A percentile compares a stretch with the other conserved stretches of the same genome.
Conservation (phyloP, 2,329 filamentous ascomycete genomes). For the Ophiostoma pallidulum region DNA sequence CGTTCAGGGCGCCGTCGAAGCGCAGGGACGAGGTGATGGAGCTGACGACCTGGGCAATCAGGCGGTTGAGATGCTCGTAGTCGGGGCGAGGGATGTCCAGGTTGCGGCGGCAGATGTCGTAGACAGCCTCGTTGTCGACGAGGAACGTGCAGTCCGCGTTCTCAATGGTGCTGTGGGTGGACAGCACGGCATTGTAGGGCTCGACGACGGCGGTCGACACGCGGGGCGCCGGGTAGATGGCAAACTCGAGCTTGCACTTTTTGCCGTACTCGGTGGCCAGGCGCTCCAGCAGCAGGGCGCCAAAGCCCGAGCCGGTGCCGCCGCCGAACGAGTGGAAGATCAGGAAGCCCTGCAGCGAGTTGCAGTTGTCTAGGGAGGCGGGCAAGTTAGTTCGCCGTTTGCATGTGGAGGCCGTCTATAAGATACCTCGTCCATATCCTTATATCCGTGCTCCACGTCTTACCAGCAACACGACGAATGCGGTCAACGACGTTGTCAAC, state of each 20-base stretch:
- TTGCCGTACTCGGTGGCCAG: conserved; percentile 66
- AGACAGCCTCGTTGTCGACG: conserved; percentile 66
- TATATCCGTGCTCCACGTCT: too few relatives aligned
- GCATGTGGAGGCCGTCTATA: conserved; percentile 8
- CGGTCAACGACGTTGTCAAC: conserved; percentile 61
- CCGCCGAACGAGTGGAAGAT: conserved; percentile 69
- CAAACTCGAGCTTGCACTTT: conserved; percentile 69
- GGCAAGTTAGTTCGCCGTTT: conserved; percentile 12
- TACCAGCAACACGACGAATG: conserved; percentile 60
- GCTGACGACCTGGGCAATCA: conserved; percentile 66
- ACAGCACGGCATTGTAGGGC: conserved; percentile 65
- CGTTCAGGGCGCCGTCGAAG: conserved; percentile 63
- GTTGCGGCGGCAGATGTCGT: conserved; percentile 65
- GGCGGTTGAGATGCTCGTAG: conserved; percentile 62
- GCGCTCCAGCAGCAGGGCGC: conserved; percentile 61
- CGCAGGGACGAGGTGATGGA: conserved; percentile 65
- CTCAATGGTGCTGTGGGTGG: conserved; percentile 67
- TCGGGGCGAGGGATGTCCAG: conserved; percentile 59
- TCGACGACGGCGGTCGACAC: conserved; percentile 63
- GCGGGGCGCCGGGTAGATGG: conserved; percentile 61
- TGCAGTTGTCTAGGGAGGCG: conserved; percentile 55
- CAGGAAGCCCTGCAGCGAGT: conserved; percentile 62
- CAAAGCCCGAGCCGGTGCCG: conserved; percentile 64
- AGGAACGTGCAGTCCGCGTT: conserved; percentile 73
- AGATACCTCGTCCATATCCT: too few relatives aligned